phyloP scores from a whole-genome alignment of 2,329 filamentous ascomycete genomes.

The Talaromyces sp. region DNA sequence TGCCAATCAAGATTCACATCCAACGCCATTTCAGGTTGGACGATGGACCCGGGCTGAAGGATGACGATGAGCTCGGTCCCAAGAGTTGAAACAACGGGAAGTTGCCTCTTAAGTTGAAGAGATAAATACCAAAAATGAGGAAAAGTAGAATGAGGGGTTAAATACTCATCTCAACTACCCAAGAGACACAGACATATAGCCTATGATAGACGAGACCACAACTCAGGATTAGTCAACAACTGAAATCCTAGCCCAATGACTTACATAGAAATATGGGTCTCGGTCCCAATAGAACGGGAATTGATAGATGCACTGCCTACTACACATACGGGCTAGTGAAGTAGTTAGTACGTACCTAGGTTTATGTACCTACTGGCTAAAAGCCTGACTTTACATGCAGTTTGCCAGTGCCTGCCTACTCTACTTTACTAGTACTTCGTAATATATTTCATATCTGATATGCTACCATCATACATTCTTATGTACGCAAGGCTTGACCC shows the following conservation, averaged over 20 bases:
- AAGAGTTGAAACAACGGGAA: background rate
- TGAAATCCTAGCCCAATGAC: background rate
- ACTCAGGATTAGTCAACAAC: background rate
- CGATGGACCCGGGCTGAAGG: background rate
- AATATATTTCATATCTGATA: background rate
- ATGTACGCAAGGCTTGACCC: background rate
- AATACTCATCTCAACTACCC: background rate
- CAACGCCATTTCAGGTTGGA: background rate
- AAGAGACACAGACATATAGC: background rate
- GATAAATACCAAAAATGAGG: background rate
- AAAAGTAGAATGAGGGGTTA: background rate
- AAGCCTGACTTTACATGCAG: background rate
- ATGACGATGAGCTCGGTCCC: background rate
- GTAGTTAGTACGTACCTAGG: background rate
- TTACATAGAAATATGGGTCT: background rate
- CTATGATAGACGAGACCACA: background rate
- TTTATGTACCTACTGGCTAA: background rate
- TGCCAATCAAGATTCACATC: background rate
- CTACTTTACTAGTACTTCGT: background rate
- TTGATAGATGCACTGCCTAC: background rate
- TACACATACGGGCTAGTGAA: background rate
- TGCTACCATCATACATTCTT: background rate
- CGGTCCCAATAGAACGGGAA: conserved; percentile 1
- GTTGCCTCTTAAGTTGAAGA: background rate
- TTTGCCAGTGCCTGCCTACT: background rate